These are phyloP conservation scores for Vitis riparia DNA, from an alignment of 164 flowering plant genomes.

Conservation along the genomic window DNA sequence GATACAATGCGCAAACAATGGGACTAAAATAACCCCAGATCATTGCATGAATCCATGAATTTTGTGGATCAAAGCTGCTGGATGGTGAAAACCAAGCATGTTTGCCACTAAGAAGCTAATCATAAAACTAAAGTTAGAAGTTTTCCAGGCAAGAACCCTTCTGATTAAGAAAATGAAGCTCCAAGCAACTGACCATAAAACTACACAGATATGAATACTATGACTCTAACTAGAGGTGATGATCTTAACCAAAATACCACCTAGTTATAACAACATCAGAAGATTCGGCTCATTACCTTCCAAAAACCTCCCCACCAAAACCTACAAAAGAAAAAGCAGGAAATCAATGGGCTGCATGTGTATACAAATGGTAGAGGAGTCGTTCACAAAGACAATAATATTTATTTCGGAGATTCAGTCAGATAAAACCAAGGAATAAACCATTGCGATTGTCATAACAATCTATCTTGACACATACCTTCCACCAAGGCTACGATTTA, in stretches of 20 bases:
- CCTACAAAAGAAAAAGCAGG: constrained; percentile 39
- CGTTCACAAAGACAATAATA: neutral
- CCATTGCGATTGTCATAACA: neutral
- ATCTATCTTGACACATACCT: constrained; percentile 43
- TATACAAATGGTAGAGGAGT: neutral
- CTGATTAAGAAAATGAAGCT: neutral
- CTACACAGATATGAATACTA: neutral
- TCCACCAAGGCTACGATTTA: constrained; percentile 80
- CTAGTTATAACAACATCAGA: neutral
- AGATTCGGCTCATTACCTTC: constrained; percentile 59
- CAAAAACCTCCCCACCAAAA: constrained; percentile 97
- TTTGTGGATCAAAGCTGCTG: too few species aligned
- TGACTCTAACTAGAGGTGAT: neutral
- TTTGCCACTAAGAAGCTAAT: neutral
- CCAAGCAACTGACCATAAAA: neutral
- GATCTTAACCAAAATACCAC: neutral
- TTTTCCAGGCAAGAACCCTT: neutral
- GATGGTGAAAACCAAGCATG: neutral
- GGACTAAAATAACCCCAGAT: too few species aligned
- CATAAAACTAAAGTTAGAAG: neutral
- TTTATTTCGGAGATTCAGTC: too few species aligned
- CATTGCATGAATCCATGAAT: too few species aligned
- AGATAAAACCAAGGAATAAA: neutral
- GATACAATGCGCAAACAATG: neutral
- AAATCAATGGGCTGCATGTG: constrained; percentile 4